Base-by-base conservation (phyloP, 2,329 filamentous ascomycete species). In the Mollisiaceae sp. region DNA sequence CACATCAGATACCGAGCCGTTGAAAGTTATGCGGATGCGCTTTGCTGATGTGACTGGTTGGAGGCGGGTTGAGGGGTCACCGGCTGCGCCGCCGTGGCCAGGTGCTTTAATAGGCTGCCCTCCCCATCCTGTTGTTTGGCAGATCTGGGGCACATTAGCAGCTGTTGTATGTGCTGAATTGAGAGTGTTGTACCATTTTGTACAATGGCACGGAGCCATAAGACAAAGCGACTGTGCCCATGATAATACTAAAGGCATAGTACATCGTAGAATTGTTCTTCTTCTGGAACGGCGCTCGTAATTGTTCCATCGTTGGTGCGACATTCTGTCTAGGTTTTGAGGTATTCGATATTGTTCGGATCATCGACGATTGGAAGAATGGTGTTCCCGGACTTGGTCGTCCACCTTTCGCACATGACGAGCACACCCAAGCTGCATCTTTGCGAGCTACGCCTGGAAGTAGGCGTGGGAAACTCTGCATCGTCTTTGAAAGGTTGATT, bases 1-100 rank as follows among this genome's bases (percentile, higher is more conserved):
- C 0, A 97, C 89, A 77, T 98, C 95, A 1, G 94, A 98, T 1
- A 97, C 94, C 35, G 93, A 96, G 57, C 94, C 92, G 76, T 93
- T 95, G 85, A 99, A 99, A 32, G 94, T 98, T 70, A 99, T 94
- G 67, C 93, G 91, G 74, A 99, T 90, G 62, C 95, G 91, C 72
- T 91, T 91, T 65, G 92, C 91, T 72, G 88, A 84, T 20, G 88
- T 91, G 45, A 97, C 89, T 18, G 95, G 95, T 56, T 89, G 85
- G 54, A 99, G 86, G 63, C 94, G 91, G 58, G 85, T 84, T 41
- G 94, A 87, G 32, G 91, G 86, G 77, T 96, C 91, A 68, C 82
- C 83, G 65, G 81, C 82, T 65, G 84, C 79, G 58, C 79, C 78
- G 57, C 82, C 82, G 80, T 92, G 90, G 55, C 86, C 86, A 22